Conservation (phyloP, 345 rosid genomes). For the Moricandia moricandioides region DNA sequence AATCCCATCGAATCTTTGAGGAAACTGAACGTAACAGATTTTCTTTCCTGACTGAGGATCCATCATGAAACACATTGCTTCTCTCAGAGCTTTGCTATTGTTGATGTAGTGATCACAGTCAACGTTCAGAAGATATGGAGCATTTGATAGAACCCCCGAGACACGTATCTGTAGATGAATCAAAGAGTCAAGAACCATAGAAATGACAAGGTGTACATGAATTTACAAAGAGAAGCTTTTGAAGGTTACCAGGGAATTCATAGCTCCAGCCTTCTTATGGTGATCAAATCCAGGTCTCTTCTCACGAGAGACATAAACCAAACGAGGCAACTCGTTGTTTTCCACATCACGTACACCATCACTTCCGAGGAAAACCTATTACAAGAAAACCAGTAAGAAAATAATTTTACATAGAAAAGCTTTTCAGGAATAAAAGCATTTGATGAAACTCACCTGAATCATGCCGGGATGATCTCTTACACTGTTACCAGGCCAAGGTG, state of each 20-base stretch:
- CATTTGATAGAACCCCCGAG: slow-evolving; percentile 93
- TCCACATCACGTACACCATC: slow-evolving; percentile 73
- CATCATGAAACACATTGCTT: slow-evolving; percentile 99
- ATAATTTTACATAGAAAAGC: background rate
- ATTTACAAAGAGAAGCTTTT: background rate
- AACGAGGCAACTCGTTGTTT: slow-evolving; percentile 82
- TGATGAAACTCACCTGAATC: slow-evolving; percentile 75
- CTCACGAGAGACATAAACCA: slow-evolving; percentile 98
- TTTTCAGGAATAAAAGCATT: background rate
- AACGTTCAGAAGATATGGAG: slow-evolving; percentile 89
- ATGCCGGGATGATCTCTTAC: slow-evolving; percentile 98
- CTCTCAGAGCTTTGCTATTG: slow-evolving; percentile 93
- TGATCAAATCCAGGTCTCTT: slow-evolving; percentile 98
- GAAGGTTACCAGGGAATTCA: slow-evolving; percentile 77
- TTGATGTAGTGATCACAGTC: slow-evolving; percentile 98
- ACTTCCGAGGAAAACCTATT: slow-evolving; percentile 91
- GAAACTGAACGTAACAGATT: slow-evolving; percentile 97
- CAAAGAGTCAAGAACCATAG: slow-evolving; percentile 11
- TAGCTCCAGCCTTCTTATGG: slow-evolving; percentile 99
- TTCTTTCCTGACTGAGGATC: slow-evolving; percentile 91
- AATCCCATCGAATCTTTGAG: slow-evolving; percentile 98
- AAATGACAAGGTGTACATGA: background rate
- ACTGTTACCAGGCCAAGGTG: slow-evolving; percentile 97
- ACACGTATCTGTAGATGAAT: slow-evolving; percentile 64
- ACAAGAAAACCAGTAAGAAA: background rate